Base-by-base conservation (phyloP, 139 green algal genomes). In the Chlamydomonas incerta region DNA sequence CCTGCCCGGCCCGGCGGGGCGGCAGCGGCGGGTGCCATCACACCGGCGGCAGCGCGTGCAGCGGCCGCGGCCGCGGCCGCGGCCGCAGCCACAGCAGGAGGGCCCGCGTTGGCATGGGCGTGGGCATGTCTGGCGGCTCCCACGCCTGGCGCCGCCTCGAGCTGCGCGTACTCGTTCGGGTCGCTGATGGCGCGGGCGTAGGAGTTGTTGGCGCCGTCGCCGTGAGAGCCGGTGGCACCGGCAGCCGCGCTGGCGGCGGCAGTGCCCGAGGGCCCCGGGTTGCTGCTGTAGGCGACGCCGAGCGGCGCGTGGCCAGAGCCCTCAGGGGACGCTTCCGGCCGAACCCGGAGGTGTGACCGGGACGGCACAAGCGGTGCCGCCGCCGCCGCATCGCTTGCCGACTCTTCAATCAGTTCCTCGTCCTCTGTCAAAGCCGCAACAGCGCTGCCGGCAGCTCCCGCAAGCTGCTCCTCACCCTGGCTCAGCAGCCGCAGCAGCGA, bases 171-270 rank as follows among this genome's bases (percentile, higher is more conserved):
- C 41, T 50, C 41, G 41, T 50, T 50, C 28, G 72, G 73, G 24
- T 81, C 73, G 31, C 73, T 81, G 73, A 81, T 81, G n/a, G 73
- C 55, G 26, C 73, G 55, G 4, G 68, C 17, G 52, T 69, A 81
- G 0, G 34, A 23, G 18, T 6, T 14, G 18, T 60, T 24, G 55
- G 13, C 55, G 2, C 18, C 55, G 3, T 60, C 55, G 55, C 9
- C 55, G 20, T 26, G n/a, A n/a, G n/a, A n/a, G n/a, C n/a, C n/a
- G 29, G 65, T n/a, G n/a, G n/a, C n/a, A n/a, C n/a, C 50, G 3
- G 55, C 72, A 14, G 50, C 29, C 3, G 46, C 50, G 50, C 2
- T n/a, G 72, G 28, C 72, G 14, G 46, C 71, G 71, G 1, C 21
- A 23, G 41, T 24, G 46, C 52, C 71, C 26, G 29, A 24, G 17